Percentiles rank a stretch among this genome's conserved stretches.
phyloP scores from a whole-genome alignment of 192 early-diverging fungal species.

The Dimargaris verticillata region DNA sequence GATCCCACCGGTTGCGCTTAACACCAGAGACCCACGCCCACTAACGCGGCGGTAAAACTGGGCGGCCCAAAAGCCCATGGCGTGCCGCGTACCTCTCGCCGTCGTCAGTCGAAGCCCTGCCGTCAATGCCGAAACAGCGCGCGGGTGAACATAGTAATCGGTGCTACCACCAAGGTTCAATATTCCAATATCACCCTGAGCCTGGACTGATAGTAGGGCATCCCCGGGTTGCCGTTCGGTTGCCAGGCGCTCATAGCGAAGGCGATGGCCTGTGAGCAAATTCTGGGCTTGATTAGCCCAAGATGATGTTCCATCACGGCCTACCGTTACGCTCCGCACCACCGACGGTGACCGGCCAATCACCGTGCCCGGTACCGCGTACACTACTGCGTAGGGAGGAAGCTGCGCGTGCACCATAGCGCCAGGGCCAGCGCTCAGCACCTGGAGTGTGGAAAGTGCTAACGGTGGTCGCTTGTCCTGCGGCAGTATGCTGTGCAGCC shows the following conservation, averaged over 20 bases:
- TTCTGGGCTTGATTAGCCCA: no score
- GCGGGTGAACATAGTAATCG: background rate
- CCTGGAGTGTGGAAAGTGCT: background rate
- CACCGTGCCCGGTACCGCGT: background rate
- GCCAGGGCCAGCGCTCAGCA: constrained; percentile 1
- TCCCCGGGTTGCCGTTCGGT: background rate
- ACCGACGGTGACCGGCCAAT: background rate
- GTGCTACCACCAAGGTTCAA: background rate
- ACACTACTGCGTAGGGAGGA: background rate
- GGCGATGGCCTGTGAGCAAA: background rate
- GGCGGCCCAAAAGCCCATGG: background rate
- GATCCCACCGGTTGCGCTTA: background rate
- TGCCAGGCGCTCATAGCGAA: background rate
- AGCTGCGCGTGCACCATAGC: background rate
- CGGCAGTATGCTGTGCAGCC: constrained; percentile 3
- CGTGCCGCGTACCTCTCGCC: background rate
- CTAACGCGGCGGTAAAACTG: background rate
- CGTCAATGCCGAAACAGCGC: background rate
- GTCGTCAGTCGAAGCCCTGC: background rate
- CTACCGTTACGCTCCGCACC: background rate
- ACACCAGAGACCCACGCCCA: background rate
- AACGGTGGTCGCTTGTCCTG: constrained; percentile 2
- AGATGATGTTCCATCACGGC: background rate
- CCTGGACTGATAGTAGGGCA: background rate
- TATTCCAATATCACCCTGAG: background rate